Conservation (phyloP, 768 basidiomycete species). For the Boletus speciosus region DNA sequence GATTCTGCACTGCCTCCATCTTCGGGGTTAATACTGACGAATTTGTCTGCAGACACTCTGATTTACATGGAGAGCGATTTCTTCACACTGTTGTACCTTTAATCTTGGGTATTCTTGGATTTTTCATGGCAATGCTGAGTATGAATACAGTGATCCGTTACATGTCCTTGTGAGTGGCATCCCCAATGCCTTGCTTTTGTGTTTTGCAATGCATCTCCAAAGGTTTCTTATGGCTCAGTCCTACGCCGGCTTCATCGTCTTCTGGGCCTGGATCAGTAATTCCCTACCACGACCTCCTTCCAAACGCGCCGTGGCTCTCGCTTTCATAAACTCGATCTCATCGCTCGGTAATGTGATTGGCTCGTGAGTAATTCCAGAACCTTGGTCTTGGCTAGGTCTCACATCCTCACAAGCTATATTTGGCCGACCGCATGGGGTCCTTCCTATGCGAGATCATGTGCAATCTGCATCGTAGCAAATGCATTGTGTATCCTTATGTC, state of each 20-base stretch:
- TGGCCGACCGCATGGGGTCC: conserved; percentile 73
- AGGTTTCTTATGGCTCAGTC: conserved; percentile 79
- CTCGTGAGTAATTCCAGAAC: conserved; percentile 48
- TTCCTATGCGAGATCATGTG: conserved; percentile 65
- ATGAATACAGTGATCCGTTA: conserved; percentile 63
- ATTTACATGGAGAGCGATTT: conserved; percentile 66
- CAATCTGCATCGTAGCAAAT: conserved; percentile 63
- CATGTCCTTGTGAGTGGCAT: conserved; percentile 50
- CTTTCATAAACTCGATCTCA: conserved; percentile 76
- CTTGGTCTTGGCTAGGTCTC: not conserved
- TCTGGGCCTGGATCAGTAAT: conserved; percentile 52
- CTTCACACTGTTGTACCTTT: conserved; percentile 58
- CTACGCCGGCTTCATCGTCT: conserved; percentile 68
- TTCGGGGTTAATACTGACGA: not conserved
- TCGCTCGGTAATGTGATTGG: conserved; percentile 83
- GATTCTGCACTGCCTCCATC: conserved; percentile 3
- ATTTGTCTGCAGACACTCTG: conserved; percentile 54
- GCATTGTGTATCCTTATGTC: conserved; percentile 49
- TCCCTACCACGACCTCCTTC: conserved; percentile 73
- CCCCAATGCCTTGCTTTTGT: not conserved
- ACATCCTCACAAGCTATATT: conserved; percentile 46
- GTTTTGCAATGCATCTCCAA: not conserved
- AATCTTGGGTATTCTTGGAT: conserved; percentile 61
- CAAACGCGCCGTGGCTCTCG: conserved; percentile 88
- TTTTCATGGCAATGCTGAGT: conserved; percentile 60